A percentile compares a stretch with the other conserved stretches of the same genome.
phyloP scores from a whole-genome alignment of 257 asterid species.

The Henckelia pumila region DNA sequence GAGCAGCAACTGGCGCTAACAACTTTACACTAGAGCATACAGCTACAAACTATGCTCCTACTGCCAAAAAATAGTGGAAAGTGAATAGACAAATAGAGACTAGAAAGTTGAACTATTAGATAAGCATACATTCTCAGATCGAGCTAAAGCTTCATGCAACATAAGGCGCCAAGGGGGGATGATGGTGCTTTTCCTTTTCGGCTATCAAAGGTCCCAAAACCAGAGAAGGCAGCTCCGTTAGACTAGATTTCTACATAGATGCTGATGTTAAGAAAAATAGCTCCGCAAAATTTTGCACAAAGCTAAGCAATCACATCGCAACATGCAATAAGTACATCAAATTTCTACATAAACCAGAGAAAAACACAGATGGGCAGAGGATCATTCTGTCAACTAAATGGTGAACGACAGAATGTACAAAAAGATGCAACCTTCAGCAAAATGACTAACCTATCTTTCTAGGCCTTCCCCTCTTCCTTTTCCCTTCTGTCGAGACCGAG shows the following conservation, averaged over 20 bases:
- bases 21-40: neutral
- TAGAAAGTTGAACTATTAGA: neutral
- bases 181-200: neutral
- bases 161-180: neutral
- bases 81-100: neutral
- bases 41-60: neutral
- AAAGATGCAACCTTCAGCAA: neutral
- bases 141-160: neutral
- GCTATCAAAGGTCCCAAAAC: neutral
- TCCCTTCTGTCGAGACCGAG: constrained; percentile 19
- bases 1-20: neutral
- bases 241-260: neutral
- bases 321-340: neutral
- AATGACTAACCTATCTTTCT: constrained; percentile 35
- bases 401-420: neutral
- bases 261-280: neutral
- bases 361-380: neutral
- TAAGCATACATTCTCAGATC: neutral
- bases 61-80: no score
- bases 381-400: neutral
- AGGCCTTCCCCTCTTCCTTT: constrained; percentile 76
- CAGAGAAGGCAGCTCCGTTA: neutral
- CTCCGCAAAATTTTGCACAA: neutral
- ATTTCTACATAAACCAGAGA: neutral
- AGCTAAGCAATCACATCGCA: neutral